Percentiles rank a stretch among this genome's conserved stretches.
Evolutionary conservation across 2,329 filamentous ascomycete species (phyloP).

Genomic region (Plectosphaerella sp.): DNA sequence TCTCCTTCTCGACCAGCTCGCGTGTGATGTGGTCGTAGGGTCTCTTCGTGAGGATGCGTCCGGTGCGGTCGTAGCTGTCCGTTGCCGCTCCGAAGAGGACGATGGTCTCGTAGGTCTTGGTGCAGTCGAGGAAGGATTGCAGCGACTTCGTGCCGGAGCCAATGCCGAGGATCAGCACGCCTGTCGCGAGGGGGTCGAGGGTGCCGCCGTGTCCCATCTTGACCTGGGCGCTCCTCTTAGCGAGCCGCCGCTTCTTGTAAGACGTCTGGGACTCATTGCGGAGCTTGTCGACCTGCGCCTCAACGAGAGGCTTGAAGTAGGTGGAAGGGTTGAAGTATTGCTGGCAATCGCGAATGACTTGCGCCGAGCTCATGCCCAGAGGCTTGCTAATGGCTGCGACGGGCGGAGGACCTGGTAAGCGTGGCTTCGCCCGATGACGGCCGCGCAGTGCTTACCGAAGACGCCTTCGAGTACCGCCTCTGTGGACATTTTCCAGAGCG

Average conservation of each 20-base stretch:
- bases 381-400: conserved; percentile 89
- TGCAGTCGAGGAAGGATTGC: conserved; percentile 75
- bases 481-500: conserved; percentile 46
- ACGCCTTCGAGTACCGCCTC: conserved; percentile 51
- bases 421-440: not conserved
- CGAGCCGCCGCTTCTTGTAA: conserved; percentile 51
- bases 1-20: conserved; percentile 70
- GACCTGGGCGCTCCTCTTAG: conserved; percentile 62
- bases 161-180: conserved; percentile 84
- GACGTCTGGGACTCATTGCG: conserved; percentile 54
- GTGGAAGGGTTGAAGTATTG: conserved; percentile 74
- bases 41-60: conserved; percentile 73
- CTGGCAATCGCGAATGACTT: conserved; percentile 86
- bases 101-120: conserved; percentile 87
- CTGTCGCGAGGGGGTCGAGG: conserved; percentile 88
- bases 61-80: conserved; percentile 84
- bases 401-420: not conserved
- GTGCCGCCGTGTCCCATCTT: conserved; percentile 98
- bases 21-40: conserved; percentile 78
- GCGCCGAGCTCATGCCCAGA: conserved; percentile 77
- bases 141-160: conserved; percentile 85
- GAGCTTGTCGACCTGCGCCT: conserved; percentile 53
- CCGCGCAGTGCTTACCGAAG: conserved; percentile 40
- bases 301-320: conserved; percentile 75
- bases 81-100: conserved; percentile 89